These are phyloP conservation scores for Ascoidea rubescens DNA, from an alignment of 805 yeast genomes.

Conservation along the genomic window DNA sequence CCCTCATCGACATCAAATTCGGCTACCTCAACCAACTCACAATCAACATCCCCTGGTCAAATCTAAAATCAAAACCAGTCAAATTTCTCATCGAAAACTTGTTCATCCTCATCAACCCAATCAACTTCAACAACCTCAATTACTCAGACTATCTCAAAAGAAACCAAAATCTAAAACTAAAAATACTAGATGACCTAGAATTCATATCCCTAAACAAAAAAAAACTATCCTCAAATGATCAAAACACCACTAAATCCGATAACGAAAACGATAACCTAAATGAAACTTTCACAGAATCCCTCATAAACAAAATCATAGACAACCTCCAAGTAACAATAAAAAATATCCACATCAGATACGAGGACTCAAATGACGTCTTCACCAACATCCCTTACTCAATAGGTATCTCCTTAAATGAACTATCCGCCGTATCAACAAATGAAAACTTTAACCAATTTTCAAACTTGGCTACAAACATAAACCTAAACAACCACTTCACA, in stretches of 20 bases:
- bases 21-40: slow-evolving; percentile 87
- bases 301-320: slow-evolving; percentile 82
- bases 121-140: slow-evolving; percentile 38
- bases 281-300: slow-evolving; percentile 75
- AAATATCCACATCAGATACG: slow-evolving; percentile 86
- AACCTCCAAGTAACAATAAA: slow-evolving; percentile 84
- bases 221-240: slow-evolving; percentile 16
- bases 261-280: slow-evolving; percentile 26
- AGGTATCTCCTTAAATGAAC: slow-evolving; percentile 72
- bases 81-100: slow-evolving; percentile 79
- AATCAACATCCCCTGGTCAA: slow-evolving; percentile 93
- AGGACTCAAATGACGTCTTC: slow-evolving; percentile 56
- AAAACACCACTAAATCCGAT: slow-evolving; percentile 3
- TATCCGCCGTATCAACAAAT: slow-evolving; percentile 87
- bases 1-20: slow-evolving; percentile 53
- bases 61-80: slow-evolving; percentile 84
- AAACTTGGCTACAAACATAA: slow-evolving; percentile 37
- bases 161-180: slow-evolving; percentile 51
- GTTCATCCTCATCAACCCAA: slow-evolving; percentile 69
- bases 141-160: slow-evolving; percentile 45
- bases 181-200: slow-evolving; percentile 53
- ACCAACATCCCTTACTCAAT: slow-evolving; percentile 67
- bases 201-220: slow-evolving; percentile 29
- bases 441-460: slow-evolving; percentile 83
- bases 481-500: slow-evolving; percentile 25